Conservation (phyloP, 257 asterid genomes). For the Verbena officinalis region DNA sequence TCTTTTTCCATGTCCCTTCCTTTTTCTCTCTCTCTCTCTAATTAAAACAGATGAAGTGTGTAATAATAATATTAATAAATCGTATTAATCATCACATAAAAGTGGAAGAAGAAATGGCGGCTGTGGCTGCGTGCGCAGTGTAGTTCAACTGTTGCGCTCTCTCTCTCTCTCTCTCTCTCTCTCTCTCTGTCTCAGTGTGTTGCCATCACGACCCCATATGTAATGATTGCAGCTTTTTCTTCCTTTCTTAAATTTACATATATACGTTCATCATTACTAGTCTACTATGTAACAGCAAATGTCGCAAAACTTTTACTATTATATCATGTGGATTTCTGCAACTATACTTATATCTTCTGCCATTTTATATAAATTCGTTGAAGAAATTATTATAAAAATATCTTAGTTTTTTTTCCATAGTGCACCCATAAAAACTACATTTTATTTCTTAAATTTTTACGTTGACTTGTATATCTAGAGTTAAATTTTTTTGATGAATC, state of each 20-base stretch:
- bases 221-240: conserved; percentile 40
- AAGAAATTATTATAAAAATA: too few relatives aligned
- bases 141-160: conserved; percentile 10
- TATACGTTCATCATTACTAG: conserved; percentile 9
- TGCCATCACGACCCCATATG: conserved; percentile 49
- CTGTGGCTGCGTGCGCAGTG: conserved; percentile 71
- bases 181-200: conserved; percentile 26
- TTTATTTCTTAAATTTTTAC: too few relatives aligned
- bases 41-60: conserved; percentile 2
- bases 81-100: conserved; percentile 32
- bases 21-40: conserved; percentile 29
- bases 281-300: conserved; percentile 27
- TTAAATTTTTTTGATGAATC: too few relatives aligned
- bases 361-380: too few relatives aligned
- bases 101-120: conserved; percentile 59
- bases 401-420: too few relatives aligned
- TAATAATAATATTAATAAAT: conserved; percentile 27
- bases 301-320: conserved; percentile 10
- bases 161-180: background rate
- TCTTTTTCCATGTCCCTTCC: conserved; percentile 40
- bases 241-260: conserved; percentile 9
- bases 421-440: background rate
- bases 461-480: too few relatives aligned
- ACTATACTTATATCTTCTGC: background rate
- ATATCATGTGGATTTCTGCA: background rate